phyloP scores from a whole-genome alignment of 495 filamentous ascomycete genomes.

The Umbilicaria muhlenbergii region DNA sequence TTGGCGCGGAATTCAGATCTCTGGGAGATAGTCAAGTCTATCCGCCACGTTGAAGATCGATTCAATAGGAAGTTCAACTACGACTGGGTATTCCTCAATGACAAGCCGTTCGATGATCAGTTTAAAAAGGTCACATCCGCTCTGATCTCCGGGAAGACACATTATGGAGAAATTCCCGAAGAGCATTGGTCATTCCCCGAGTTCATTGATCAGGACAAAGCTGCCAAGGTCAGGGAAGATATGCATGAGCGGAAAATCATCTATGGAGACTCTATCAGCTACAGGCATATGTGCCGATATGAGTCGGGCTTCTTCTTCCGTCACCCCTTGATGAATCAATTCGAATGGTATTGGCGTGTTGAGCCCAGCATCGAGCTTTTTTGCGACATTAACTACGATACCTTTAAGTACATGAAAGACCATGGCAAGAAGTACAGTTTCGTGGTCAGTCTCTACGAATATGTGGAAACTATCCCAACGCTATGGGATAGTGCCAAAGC shows the following conservation, averaged over 20 bases:
- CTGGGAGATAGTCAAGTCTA: slow-evolving; percentile 92
- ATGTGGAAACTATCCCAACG: slow-evolving; percentile 87
- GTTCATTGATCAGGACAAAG: slow-evolving; percentile 76
- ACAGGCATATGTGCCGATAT: slow-evolving; percentile 89
- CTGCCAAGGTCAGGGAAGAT: slow-evolving; percentile 61
- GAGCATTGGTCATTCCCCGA: slow-evolving; percentile 87
- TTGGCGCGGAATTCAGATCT: slow-evolving; percentile 83
- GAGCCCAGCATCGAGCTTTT: slow-evolving; percentile 79
- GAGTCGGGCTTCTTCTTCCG: slow-evolving; percentile 92
- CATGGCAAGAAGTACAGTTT: slow-evolving; percentile 87
- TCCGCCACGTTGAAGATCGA: slow-evolving; percentile 88
- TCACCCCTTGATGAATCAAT: slow-evolving; percentile 65
- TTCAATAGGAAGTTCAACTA: slow-evolving; percentile 96
- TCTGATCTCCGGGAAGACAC: slow-evolving; percentile 76
- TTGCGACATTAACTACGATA: slow-evolving; percentile 72
- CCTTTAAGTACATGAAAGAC: slow-evolving; percentile 77
- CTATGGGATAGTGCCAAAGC: slow-evolving; percentile 87
- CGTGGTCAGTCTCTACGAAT: slow-evolving; percentile 82
- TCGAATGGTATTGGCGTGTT: slow-evolving; percentile 88
- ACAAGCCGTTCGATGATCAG: slow-evolving; percentile 75
- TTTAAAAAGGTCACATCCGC: slow-evolving; percentile 87
- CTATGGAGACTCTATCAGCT: slow-evolving; percentile 86
- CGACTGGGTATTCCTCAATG: slow-evolving; percentile 98
- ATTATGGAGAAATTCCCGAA: slow-evolving; percentile 70
- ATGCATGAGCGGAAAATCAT: slow-evolving; percentile 79